Evolutionary conservation across 495 filamentous ascomycete genomes (phyloP).

Genomic region (Eremomyces bilateralis): DNA sequence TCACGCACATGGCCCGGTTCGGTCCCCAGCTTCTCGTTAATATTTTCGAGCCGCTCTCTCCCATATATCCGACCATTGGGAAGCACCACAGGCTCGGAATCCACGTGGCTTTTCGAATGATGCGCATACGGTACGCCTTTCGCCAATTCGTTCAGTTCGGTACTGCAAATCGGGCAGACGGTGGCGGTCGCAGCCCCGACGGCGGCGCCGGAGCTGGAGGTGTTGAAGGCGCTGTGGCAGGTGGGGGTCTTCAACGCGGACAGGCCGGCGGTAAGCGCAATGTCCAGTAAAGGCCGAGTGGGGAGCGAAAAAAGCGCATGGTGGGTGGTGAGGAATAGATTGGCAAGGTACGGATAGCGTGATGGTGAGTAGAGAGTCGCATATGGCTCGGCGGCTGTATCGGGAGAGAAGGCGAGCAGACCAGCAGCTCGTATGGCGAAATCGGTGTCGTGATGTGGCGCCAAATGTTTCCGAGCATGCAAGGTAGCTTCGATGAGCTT

Average conservation of each 20-base stretch:
- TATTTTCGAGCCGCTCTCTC: constrained; percentile 44
- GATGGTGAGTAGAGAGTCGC: constrained; percentile 48
- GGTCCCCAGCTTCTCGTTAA: constrained; percentile 52
- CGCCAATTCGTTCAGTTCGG: constrained; percentile 81
- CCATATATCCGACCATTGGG: constrained; percentile 81
- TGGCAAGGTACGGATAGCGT: constrained; percentile 58
- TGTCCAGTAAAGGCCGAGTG: constrained; percentile 63
- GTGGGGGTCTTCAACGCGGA: constrained; percentile 90
- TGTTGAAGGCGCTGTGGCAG: constrained; percentile 37
- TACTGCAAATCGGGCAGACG: constrained; percentile 87
- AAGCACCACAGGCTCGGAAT: constrained; percentile 64
- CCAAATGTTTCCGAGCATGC: constrained; percentile 63
- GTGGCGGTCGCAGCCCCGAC: constrained; percentile 19
- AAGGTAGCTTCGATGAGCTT: constrained; percentile 54
- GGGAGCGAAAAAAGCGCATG: constrained; percentile 75
- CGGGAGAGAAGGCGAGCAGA: constrained; percentile 51
- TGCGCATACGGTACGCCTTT: constrained; percentile 78
- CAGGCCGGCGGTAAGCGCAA: constrained; percentile 74
- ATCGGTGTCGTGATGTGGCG: constrained; percentile 41
- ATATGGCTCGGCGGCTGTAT: constrained; percentile 35
- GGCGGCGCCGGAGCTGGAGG: neutral
- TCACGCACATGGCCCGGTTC: constrained; percentile 52
- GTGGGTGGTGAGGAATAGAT: constrained; percentile 67
- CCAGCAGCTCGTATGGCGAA: constrained; percentile 46
- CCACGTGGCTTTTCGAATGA: constrained; percentile 79